phyloP scores from a whole-genome alignment of 2,329 filamentous ascomycete species.

The Botrytis sinoallii region DNA sequence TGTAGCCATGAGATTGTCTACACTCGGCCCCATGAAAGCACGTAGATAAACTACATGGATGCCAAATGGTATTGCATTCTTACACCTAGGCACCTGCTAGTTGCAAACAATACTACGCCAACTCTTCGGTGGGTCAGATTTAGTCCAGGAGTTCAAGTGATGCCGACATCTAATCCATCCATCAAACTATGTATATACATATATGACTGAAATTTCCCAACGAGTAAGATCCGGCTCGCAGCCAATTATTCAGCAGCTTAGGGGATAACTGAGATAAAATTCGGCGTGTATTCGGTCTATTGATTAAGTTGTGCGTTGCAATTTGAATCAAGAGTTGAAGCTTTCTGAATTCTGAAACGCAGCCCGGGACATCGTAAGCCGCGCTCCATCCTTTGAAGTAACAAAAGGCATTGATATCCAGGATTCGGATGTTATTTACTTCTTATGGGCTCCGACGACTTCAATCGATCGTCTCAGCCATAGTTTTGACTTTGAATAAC shows the following conservation, averaged over 20 bases:
- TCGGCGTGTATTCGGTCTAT: not conserved
- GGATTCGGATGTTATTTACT: not conserved
- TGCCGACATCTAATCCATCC: not conserved
- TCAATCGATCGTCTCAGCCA: not conserved
- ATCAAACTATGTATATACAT: not conserved
- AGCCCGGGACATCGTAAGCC: not conserved
- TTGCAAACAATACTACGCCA: not conserved
- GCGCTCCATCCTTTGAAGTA: not conserved
- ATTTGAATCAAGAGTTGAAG: not conserved
- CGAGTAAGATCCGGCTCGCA: not conserved
- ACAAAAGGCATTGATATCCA: not conserved
- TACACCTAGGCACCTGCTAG: not conserved
- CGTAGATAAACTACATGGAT: not conserved
- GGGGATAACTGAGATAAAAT: not conserved
- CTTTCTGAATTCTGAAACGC: not conserved
- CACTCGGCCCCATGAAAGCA: not conserved
- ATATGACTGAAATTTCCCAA: too few relatives aligned
- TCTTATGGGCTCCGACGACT: not conserved
- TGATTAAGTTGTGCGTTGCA: not conserved
- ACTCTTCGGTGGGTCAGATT: not conserved
- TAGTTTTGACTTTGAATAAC: not conserved
- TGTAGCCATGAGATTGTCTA: not conserved
- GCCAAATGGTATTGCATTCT: not conserved
- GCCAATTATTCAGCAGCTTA: not conserved
- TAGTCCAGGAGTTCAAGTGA: not conserved